Conservation (phyloP, 148 eudicot genomes). For the Arbutus unedo region DNA sequence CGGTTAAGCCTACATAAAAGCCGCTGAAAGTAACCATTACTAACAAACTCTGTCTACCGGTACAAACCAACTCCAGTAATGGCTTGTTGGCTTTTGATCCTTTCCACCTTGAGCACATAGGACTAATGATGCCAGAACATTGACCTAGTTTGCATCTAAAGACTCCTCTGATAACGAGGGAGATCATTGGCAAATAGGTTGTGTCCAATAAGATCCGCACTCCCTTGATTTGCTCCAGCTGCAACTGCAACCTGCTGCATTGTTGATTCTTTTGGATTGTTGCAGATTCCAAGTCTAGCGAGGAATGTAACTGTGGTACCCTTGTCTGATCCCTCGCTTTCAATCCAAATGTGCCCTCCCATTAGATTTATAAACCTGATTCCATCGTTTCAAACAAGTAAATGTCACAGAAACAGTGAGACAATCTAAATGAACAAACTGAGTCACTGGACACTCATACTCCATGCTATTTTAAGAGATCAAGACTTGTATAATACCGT, state of each 20-base stretch:
- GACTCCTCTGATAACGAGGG: conserved; percentile 27
- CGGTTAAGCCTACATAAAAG: background rate
- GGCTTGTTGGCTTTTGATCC: background rate
- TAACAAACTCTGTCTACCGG: background rate
- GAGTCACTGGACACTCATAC: background rate
- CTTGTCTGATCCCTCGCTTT: conserved; percentile 68
- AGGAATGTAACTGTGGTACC: conserved; percentile 57
- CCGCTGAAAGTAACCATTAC: background rate
- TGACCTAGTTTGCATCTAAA: conserved; percentile 18
- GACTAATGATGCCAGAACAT: background rate
- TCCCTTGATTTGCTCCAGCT: conserved; percentile 32
- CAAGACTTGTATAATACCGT: conserved; percentile 39
- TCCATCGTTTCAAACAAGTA: background rate
- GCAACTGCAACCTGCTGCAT: conserved; percentile 17
- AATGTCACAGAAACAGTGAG: background rate
- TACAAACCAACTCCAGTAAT: background rate
- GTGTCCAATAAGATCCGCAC: conserved; percentile 27
- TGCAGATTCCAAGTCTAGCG: conserved; percentile 45
- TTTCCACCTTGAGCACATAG: background rate
- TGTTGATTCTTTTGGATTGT: conserved; percentile 25
- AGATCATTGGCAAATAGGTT: conserved; percentile 20
- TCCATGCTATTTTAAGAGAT: background rate
- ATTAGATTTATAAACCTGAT: conserved; percentile 65
- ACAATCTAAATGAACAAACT: background rate
- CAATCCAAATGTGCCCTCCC: conserved; percentile 79